Conservation (phyloP, 257 asterid genomes). For the Gentiana macrophylla region DNA sequence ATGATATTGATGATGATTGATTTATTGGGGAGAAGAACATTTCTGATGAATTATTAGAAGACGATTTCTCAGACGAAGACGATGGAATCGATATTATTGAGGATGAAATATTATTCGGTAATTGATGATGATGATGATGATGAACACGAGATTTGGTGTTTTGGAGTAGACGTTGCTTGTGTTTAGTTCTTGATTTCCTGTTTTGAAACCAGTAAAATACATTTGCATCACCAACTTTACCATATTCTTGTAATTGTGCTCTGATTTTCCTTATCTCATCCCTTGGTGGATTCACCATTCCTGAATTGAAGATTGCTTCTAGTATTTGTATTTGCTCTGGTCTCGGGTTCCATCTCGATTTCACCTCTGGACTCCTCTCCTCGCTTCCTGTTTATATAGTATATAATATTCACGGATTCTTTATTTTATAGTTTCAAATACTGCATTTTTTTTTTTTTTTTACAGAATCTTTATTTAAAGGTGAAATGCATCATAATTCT, state of each 20-base stretch:
- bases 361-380: constrained; percentile 89
- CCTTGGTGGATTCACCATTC: constrained; percentile 91
- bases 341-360: constrained; percentile 89
- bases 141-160: constrained; percentile 18
- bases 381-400: constrained; percentile 31
- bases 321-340: constrained; percentile 91
- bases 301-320: constrained; percentile 85
- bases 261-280: constrained; percentile 86
- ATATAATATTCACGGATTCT: too few species aligned
- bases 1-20: constrained; percentile 28
- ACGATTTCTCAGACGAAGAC: constrained; percentile 53
- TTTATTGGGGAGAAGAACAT: constrained; percentile 28
- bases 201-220: constrained; percentile 98
- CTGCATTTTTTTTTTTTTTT: too few species aligned
- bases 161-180: constrained; percentile 66
- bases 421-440: too few species aligned
- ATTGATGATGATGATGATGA: not conserved
- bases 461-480: too few species aligned
- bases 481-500: too few species aligned
- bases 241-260: constrained; percentile 75
- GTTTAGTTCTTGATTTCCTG: constrained; percentile 87
- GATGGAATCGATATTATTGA: constrained; percentile 29
- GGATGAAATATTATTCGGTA: constrained; percentile 8
- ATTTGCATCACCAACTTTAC: constrained; percentile 94
- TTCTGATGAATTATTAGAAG: constrained; percentile 33